A percentile compares a stretch with the other conserved stretches of the same genome.
These are phyloP conservation scores for Russula dissimulans DNA, from an alignment of 768 basidiomycete species.

Conservation along the genomic window DNA sequence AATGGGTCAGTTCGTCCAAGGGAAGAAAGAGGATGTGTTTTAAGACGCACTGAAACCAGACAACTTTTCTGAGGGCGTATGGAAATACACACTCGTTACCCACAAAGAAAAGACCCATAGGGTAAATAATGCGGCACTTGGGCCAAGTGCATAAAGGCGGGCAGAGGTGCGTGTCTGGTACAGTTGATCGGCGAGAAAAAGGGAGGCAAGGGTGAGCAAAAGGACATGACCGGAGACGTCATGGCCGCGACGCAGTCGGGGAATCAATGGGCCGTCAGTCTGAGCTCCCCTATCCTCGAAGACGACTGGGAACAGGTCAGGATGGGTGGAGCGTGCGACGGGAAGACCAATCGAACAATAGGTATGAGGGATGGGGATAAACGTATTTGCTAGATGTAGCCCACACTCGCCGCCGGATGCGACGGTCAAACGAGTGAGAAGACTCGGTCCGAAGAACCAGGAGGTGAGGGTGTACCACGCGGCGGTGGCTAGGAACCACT, in stretches of 20 bases:
- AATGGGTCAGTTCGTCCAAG: not conserved
- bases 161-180: slow-evolving; percentile 36
- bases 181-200: slow-evolving; percentile 76
- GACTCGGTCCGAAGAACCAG: slow-evolving; percentile 84
- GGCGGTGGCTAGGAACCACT: slow-evolving; percentile 50
- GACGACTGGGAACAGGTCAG: slow-evolving; percentile 45
- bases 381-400: slow-evolving; percentile 36
- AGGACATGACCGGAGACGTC: slow-evolving; percentile 94
- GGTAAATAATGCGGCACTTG: slow-evolving; percentile 39
- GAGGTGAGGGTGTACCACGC: slow-evolving; percentile 68
- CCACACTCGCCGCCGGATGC: slow-evolving; percentile 72
- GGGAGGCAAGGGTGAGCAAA: slow-evolving; percentile 66
- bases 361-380: slow-evolving; percentile 45
- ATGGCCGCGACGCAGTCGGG: slow-evolving; percentile 71
- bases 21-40: not conserved
- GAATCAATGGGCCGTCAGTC: slow-evolving; percentile 32
- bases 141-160: slow-evolving; percentile 41
- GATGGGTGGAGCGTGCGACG: slow-evolving; percentile 53
- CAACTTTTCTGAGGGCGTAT: slow-evolving; percentile 79
- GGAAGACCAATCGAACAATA: slow-evolving; percentile 44
- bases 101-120: slow-evolving; percentile 68
- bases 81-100: slow-evolving; percentile 87
- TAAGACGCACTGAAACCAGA: slow-evolving; percentile 66
- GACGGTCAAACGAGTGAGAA: slow-evolving; percentile 56
- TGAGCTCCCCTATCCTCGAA: slow-evolving; percentile 28